These are phyloP conservation scores for Russula emetica DNA, from an alignment of 768 basidiomycete genomes.

Conservation along the genomic window DNA sequence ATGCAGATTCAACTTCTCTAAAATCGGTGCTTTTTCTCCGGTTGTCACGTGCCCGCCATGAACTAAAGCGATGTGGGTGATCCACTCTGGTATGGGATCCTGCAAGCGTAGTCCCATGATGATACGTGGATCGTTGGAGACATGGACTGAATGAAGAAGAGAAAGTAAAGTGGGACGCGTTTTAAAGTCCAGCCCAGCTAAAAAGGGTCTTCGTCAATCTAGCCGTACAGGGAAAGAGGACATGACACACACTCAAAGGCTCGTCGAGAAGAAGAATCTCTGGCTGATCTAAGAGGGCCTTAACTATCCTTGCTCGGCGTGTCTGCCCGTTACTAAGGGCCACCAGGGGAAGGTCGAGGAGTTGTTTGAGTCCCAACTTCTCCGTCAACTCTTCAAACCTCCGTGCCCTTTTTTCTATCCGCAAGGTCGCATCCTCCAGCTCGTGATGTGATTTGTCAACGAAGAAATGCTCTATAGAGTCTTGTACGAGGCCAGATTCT, in stretches of 20 bases:
- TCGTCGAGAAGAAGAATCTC: conserved; percentile 85
- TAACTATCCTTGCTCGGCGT: conserved; percentile 75
- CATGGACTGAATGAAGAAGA: conserved; percentile 54
- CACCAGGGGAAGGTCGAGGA: conserved; percentile 81
- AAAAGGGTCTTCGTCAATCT: neutral
- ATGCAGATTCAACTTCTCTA: conserved; percentile 25
- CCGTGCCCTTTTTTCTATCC: conserved; percentile 30
- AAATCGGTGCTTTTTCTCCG: conserved; percentile 48
- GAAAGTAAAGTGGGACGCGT: conserved; percentile 53
- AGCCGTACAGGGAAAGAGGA: neutral
- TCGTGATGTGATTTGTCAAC: conserved; percentile 9
- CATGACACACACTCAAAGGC: conserved; percentile 61
- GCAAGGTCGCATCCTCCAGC: conserved; percentile 25
- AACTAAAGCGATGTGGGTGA: conserved; percentile 62
- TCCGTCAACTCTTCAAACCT: conserved; percentile 51
- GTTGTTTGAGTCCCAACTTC: conserved; percentile 50
- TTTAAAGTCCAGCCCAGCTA: conserved; percentile 73
- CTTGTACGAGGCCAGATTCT: conserved; percentile 25
- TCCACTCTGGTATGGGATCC: conserved; percentile 68
- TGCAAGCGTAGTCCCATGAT: conserved; percentile 65
- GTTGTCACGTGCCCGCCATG: conserved; percentile 45
- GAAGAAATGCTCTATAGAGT: conserved; percentile 15
- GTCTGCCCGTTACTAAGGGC: conserved; percentile 93
- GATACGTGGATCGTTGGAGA: conserved; percentile 48
- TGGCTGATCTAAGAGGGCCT: conserved; percentile 66